These are phyloP conservation scores for Aspergillus ostianus DNA, from an alignment of 495 filamentous ascomycete species.

Conservation along the genomic window DNA sequence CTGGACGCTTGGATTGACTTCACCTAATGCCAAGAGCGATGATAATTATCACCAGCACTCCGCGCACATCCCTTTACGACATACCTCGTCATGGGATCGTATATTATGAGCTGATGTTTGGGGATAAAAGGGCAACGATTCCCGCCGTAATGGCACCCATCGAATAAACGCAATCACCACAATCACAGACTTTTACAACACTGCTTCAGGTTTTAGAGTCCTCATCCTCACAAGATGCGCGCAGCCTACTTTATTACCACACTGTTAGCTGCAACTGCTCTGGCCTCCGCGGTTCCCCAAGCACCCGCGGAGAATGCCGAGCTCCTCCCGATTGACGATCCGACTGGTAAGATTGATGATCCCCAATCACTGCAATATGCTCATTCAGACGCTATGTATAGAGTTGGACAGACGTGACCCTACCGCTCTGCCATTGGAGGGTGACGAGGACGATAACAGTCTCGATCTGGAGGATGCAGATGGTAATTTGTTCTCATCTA, in stretches of 20 bases:
- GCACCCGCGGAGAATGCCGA: neutral
- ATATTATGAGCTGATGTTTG: no score
- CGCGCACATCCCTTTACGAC: no score
- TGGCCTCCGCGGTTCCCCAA: neutral
- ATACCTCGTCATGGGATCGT: no score
- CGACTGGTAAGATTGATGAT: neutral
- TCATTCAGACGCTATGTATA: neutral
- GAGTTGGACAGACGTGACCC: neutral
- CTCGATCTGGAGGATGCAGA: neutral
- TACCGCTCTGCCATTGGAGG: neutral
- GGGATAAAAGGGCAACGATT: no score
- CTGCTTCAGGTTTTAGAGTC: neutral
- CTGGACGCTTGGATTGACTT: no score
- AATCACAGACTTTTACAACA: neutral
- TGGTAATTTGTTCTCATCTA: neutral
- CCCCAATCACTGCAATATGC: neutral
- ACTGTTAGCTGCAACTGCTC: neutral
- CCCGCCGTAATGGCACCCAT: no score
- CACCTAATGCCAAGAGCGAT: no score
- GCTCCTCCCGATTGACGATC: neutral
- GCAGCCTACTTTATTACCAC: neutral
- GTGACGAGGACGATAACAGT: neutral
- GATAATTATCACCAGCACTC: no score
- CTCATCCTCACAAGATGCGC: neutral
- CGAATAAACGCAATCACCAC: no score